Evolutionary conservation across 2,329 filamentous ascomycete species (phyloP).

Genomic region (Alternaria triticimaculans): DNA sequence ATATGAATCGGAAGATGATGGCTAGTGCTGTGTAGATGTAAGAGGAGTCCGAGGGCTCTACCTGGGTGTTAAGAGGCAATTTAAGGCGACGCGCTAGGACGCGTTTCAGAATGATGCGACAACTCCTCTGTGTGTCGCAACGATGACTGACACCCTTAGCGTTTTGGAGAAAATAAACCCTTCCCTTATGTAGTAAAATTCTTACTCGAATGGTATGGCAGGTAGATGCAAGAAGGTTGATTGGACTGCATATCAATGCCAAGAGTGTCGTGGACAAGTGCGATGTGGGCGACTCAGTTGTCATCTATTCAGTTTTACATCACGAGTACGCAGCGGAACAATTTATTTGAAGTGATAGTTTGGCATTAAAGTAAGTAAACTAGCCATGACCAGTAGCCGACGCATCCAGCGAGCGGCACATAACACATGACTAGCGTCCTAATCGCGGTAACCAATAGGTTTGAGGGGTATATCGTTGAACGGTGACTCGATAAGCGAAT

Average conservation of each 20-base stretch:
- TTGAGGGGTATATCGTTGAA: conserved; percentile 8
- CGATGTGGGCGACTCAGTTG: not conserved
- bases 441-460: not conserved
- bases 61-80: not conserved
- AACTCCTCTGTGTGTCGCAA: not conserved
- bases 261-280: not conserved
- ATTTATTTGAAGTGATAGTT: not conserved
- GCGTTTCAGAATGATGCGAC: not conserved
- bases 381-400: not conserved
- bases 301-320: not conserved
- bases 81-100: not conserved
- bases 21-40: not conserved
- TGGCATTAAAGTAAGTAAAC: conserved; percentile 2
- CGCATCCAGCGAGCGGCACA: not conserved
- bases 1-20: not conserved
- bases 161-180: not conserved
- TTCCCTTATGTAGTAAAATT: not conserved
- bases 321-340: not conserved
- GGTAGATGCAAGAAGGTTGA: not conserved
- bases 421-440: not conserved
- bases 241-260: not conserved
- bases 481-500: not conserved
- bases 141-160: not conserved
- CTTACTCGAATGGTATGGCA: not conserved
- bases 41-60: not conserved